Base-by-base conservation (phyloP, 2,329 filamentous ascomycete genomes). In the Sporothrix schenckii region DNA sequence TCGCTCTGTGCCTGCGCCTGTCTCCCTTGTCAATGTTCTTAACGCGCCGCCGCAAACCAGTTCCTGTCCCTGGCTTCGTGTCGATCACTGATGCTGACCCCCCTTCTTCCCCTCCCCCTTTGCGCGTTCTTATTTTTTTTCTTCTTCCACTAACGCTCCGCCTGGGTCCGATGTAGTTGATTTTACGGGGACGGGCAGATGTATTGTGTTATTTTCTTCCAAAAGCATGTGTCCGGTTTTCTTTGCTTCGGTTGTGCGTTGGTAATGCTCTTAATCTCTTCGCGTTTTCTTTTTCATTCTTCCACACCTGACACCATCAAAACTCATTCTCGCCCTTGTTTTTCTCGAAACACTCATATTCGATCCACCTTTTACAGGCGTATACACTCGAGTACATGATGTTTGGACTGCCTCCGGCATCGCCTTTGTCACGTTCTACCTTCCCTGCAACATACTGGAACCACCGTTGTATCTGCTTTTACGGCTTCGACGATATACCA, bases 1-100 rank as follows among this genome's bases (percentile, higher is more conserved):
- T 61, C 30, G 47, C n/a, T 11, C 49, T 65, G 61, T 65, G 30
- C 24, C 16, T 65, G 44, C n/a, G 41, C 14, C 41, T 44, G 14
- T 13, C 9, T 44, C 41, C 14, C 41, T 44, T 13, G 41, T 44
- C 41, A 16, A 16, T 7, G 41, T 27, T 58, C 54, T 4, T 13
- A 61, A 65, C 63, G 47, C 63, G 30, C 54, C n/a, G 53, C 5
- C 41, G 24, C 24, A 56, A 69, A 56, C 60, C 50, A 69, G 63
- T 53, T 53, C 47, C 56, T 56, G 63, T 53, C 21, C 47, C 65
- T 56, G 68, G 58, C 68, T 49, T 58, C 68, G 58, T 66, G 68
- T 56, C 65, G 68, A 66, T 65, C 56, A n/a, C 50, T 53, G 19
- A 47, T 50, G 44, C 68, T 49, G 54, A 65, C 41, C 58, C 68